These are phyloP conservation scores for Lolium multiflorum DNA, from an alignment of 176 grass and related monocot species.

Conservation along the genomic window DNA sequence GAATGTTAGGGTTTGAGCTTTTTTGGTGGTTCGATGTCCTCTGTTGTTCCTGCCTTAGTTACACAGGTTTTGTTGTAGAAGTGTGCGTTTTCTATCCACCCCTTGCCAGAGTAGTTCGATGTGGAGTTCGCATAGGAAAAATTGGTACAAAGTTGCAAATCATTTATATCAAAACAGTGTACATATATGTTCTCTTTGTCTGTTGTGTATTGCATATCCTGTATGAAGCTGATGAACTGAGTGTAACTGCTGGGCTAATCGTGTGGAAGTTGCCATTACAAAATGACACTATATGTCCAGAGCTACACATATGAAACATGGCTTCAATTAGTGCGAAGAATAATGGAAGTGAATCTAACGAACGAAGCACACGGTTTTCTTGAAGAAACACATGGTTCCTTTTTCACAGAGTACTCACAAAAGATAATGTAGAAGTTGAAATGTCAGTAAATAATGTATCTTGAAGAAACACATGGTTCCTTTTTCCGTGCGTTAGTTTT, in stretches of 20 bases:
- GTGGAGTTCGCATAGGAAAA: constrained; percentile 46
- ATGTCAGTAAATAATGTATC: no score
- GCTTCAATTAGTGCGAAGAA: no score
- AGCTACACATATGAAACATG: no score
- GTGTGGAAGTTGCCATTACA: not conserved
- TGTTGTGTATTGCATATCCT: not conserved
- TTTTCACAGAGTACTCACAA: no score
- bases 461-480: no score
- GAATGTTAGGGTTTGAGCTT: constrained; percentile 32
- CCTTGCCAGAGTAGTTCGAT: constrained; percentile 17
- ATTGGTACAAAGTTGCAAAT: constrained; percentile 24
- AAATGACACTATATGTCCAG: no score
- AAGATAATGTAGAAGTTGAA: no score
- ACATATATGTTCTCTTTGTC: constrained; percentile 39
- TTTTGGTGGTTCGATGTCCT: constrained; percentile 31
- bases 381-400: no score
- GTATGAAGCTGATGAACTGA: not conserved
- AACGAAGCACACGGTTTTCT: no score
- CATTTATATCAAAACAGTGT: constrained; percentile 44
- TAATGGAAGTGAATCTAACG: no score
- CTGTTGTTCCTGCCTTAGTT: constrained; percentile 19
- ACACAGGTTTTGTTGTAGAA: constrained; percentile 46
- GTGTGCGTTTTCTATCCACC: not conserved
- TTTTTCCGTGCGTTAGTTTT: no score
- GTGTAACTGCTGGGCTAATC: not conserved